Base-by-base conservation (phyloP, 2,329 filamentous ascomycete genomes). In the Xylariaceae sp. region DNA sequence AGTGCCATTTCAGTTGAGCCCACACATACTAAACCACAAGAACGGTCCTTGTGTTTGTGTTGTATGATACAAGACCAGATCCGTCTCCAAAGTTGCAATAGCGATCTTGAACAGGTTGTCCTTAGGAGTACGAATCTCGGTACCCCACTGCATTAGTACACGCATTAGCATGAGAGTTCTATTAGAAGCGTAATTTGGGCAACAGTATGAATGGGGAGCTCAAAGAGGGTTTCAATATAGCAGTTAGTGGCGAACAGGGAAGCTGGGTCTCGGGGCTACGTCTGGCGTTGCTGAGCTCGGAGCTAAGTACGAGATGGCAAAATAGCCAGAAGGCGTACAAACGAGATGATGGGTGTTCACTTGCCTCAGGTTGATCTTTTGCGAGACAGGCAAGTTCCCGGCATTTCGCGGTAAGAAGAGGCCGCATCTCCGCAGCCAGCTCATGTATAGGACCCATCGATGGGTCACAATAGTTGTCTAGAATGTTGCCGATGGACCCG, bases 41-140 rank as follows among this genome's bases (percentile, higher is more conserved):
- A 85, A 86, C 1, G 60, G 54, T 0, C 80, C 79, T 0, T 73
- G 75, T 21, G 76, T 72, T 16, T 73, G 70, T 62, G 79, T 73
- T 2, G 74, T 66, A 23, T 75, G 68, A 62, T 82, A 82, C 11
- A 79, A 71, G 7, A 72, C 71, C 8, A 79, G 67, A 51, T 78
- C 78, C 59, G 82, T 76, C 63, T 84, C 80, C 16, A 78, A 74
- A 24, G 78, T 73, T 37, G 77, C 74, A 19, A 86, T 65, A 1
- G 82, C 75, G 12, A 85, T 73, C 64, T 81, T 81, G 74, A 86
- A 86, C 6, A 85, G 71, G 51, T 82, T 82, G 65, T 86, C 83
- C 41, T 79, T 77, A 17, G 76, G 70, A 17, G 75, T 76, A 29
- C 76, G 74, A 7, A 83, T 75, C 62, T 85, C 82, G 1, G 74